Evolutionary conservation across 768 basidiomycete species (phyloP).

Genomic region (Lentinus brumalis): DNA sequence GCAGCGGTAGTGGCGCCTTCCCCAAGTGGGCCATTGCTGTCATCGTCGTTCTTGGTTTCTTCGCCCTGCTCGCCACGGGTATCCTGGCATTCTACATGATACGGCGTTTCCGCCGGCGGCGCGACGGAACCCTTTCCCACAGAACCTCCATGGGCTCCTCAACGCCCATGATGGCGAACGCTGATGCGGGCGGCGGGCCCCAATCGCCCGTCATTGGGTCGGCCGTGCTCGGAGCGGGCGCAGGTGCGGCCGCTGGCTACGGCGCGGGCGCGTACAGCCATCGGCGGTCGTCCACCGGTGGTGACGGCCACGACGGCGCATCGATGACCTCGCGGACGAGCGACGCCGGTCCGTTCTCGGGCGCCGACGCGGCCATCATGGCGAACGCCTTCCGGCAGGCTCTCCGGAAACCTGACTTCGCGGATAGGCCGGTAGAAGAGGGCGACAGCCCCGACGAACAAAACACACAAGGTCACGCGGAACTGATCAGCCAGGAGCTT

Average conservation of each 20-base stretch:
- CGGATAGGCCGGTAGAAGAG: conserved; percentile 68
- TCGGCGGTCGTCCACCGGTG: conserved; percentile 36
- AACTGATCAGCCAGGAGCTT: conserved; percentile 69
- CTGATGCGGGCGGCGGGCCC: conserved; percentile 40
- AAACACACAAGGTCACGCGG: conserved; percentile 32
- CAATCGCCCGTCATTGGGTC: conserved; percentile 51
- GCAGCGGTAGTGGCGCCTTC: conserved; percentile 46
- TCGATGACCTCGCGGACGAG: conserved; percentile 69
- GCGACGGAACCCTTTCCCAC: conserved; percentile 46
- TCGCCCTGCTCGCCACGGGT: conserved; percentile 73
- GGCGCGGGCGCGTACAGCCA: conserved; percentile 34
- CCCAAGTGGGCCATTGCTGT: conserved; percentile 93
- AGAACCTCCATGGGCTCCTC: conserved; percentile 78
- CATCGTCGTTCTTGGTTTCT: conserved; percentile 82
- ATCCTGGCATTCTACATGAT: conserved; percentile 73
- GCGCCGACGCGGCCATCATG: conserved; percentile 89
- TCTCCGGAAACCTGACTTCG: conserved; percentile 87
- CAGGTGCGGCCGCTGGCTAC: conserved; percentile 32
- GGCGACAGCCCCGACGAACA: conserved; percentile 59
- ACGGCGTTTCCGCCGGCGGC: conserved; percentile 62
- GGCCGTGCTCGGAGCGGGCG: conserved; percentile 24
- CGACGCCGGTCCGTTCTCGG: conserved; percentile 73
- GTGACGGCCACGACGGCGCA: conserved; percentile 56
- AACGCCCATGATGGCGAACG: conserved; percentile 81
- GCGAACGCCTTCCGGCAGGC: conserved; percentile 90